phyloP scores from a whole-genome alignment of 768 basidiomycete species.

The Pisolithus orientalis region DNA sequence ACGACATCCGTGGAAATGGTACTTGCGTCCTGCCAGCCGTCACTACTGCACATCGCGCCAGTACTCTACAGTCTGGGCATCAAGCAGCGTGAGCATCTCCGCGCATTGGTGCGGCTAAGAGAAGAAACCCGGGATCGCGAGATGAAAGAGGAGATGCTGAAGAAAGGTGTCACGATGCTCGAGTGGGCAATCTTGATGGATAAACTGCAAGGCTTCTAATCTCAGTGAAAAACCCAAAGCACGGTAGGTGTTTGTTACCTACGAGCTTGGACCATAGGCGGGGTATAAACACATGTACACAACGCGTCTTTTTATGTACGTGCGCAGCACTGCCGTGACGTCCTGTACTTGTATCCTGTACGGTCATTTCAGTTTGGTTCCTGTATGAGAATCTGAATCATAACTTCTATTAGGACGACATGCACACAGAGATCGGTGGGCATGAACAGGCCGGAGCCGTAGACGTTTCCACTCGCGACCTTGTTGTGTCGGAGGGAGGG shows the following conservation, averaged over 20 bases:
- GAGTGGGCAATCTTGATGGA: slow-evolving; percentile 79
- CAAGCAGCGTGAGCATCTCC: slow-evolving; percentile 50
- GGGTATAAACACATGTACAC: neutral
- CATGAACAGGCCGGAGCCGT: too few relatives aligned
- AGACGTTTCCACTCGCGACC: neutral
- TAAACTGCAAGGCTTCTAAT: slow-evolving; percentile 39
- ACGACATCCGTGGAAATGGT: slow-evolving; percentile 43
- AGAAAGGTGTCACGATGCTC: slow-evolving; percentile 60
- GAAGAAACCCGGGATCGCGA: slow-evolving; percentile 65
- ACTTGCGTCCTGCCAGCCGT: slow-evolving; percentile 57
- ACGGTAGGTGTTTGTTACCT: neutral
- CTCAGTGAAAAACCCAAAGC: neutral
- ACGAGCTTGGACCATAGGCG: neutral
- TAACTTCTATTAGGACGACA: too few relatives aligned
- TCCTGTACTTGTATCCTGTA: neutral
- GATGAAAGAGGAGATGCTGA: slow-evolving; percentile 64
- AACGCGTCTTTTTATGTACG: neutral
- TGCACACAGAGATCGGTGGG: too few relatives aligned
- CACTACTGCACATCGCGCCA: slow-evolving; percentile 56
- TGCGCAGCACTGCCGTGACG: neutral
- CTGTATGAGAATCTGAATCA: too few relatives aligned
- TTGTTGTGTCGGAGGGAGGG: neutral
- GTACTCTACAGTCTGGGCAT: slow-evolving; percentile 56
- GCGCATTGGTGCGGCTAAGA: slow-evolving; percentile 53
- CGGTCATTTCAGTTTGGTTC: neutral